These are phyloP conservation scores for Ascoidea asiatica DNA, from an alignment of 805 yeast genomes.

Conservation along the genomic window DNA sequence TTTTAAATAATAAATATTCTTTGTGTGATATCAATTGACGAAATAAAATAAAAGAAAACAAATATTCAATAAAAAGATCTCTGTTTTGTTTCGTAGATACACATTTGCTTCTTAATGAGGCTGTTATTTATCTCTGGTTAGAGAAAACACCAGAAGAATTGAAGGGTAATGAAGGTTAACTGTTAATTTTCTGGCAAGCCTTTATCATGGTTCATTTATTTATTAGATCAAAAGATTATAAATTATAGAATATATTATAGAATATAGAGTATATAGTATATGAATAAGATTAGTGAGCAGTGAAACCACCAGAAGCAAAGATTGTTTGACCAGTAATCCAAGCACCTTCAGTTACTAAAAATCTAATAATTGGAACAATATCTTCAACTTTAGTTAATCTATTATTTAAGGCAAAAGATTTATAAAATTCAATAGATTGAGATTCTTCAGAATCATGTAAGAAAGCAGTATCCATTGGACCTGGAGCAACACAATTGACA, in stretches of 20 bases:
- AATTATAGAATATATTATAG: no score
- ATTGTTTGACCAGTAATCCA: slow-evolving; percentile 66
- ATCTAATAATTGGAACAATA: slow-evolving; percentile 48
- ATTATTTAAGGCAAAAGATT: slow-evolving; percentile 31
- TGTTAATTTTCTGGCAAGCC: no score
- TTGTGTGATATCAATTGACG: no score
- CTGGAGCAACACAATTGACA: slow-evolving; percentile 48
- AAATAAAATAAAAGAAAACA: no score
- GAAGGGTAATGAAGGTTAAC: background rate
- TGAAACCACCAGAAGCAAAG: slow-evolving; percentile 51
- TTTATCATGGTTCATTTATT: no score
- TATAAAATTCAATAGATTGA: slow-evolving; percentile 39
- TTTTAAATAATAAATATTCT: no score
- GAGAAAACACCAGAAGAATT: background rate
- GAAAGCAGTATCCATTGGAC: slow-evolving; percentile 58
- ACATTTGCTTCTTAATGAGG: no score
- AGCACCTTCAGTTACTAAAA: slow-evolving; percentile 49
- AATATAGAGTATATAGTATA: no score
- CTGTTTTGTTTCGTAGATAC: no score
- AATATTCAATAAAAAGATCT: no score
- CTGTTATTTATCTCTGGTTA: background rate
- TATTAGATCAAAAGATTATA: no score
- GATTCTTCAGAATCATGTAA: slow-evolving; percentile 46
- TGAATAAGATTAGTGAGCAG: slow-evolving; percentile 32
- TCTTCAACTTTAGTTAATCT: slow-evolving; percentile 46